phyloP scores from a whole-genome alignment of 805 yeast species.

The Torulaspora quercuum region DNA sequence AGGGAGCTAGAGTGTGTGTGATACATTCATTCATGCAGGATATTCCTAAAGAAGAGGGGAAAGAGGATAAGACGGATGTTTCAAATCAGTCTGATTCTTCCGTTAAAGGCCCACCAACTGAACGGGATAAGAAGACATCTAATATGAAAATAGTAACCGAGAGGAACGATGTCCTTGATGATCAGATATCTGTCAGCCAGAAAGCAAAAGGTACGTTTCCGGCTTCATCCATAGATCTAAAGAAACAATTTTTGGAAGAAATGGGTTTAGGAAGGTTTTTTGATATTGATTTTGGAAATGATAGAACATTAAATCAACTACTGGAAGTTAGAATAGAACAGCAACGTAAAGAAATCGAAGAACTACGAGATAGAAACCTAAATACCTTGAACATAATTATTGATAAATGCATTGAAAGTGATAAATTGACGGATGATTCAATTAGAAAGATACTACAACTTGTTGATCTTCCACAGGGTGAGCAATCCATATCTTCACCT shows the following conservation, averaged over 20 bases:
- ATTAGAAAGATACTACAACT: slow-evolving; percentile 18
- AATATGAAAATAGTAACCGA: no score
- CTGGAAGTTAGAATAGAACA: slow-evolving; percentile 20
- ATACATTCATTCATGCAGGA: no score
- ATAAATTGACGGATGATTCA: slow-evolving; percentile 18
- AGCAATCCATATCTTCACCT: slow-evolving; percentile 4
- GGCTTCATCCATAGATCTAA: slow-evolving; percentile 4
- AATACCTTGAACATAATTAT: slow-evolving; percentile 19
- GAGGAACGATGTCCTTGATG: no score
- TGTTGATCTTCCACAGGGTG: slow-evolving; percentile 3
- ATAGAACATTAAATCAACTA: slow-evolving; percentile 17
- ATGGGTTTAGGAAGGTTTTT: slow-evolving; percentile 12
- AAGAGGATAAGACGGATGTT: no score
- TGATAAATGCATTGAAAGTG: slow-evolving; percentile 21
- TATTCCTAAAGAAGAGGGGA: no score
- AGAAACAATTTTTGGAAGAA: slow-evolving; percentile 13
- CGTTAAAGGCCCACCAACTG: no score
- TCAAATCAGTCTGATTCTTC: no score
- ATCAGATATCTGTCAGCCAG: no score
- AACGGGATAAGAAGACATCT: no score
- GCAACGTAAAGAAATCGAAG: slow-evolving; percentile 23
- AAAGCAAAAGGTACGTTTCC: not conserved
- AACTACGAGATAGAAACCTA: slow-evolving; percentile 22
- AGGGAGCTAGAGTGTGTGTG: no score
- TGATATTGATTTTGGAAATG: slow-evolving; percentile 10